Conservation (phyloP, 2,329 filamentous ascomycete species). For the Cytospora piceae region DNA sequence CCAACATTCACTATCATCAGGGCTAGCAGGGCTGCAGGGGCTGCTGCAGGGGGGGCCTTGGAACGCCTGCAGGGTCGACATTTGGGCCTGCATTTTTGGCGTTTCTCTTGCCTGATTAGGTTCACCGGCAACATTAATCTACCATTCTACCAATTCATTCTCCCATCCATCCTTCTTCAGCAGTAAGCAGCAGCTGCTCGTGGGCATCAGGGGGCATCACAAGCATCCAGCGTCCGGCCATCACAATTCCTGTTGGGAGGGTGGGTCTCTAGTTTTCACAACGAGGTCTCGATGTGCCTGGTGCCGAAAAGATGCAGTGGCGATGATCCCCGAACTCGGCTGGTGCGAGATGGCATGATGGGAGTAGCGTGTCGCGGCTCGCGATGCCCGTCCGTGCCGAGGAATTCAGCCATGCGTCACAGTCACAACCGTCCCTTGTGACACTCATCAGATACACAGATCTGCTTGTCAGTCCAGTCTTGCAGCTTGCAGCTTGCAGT, state of each 20-base stretch:
- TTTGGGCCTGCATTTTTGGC: not conserved
- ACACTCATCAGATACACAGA: not conserved
- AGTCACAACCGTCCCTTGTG: conserved; percentile 18
- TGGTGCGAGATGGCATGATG: conserved; percentile 3
- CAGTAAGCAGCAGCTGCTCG: not conserved
- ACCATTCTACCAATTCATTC: not conserved
- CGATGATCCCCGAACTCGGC: not conserved
- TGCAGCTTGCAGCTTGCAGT: conserved; percentile 17
- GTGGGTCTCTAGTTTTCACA: too few relatives aligned
- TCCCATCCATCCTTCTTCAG: not conserved
- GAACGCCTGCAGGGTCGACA: not conserved
- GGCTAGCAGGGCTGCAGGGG: not conserved
- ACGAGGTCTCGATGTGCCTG: too few relatives aligned
- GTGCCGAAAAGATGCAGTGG: not conserved
- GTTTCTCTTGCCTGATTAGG: not conserved
- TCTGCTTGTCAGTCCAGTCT: conserved; percentile 23
- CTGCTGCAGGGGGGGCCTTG: too few relatives aligned
- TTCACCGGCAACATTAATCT: not conserved
- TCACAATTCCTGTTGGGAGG: too few relatives aligned
- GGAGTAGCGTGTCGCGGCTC: conserved; percentile 10
- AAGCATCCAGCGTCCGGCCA: too few relatives aligned
- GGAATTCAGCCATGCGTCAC: conserved; percentile 14
- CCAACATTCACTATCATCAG: not conserved
- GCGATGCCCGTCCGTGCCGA: conserved; percentile 6
- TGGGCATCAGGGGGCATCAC: too few relatives aligned